Conservation (phyloP, 371 early-diverging fungal genomes). For the Encephalitozoon hellem region DNA sequence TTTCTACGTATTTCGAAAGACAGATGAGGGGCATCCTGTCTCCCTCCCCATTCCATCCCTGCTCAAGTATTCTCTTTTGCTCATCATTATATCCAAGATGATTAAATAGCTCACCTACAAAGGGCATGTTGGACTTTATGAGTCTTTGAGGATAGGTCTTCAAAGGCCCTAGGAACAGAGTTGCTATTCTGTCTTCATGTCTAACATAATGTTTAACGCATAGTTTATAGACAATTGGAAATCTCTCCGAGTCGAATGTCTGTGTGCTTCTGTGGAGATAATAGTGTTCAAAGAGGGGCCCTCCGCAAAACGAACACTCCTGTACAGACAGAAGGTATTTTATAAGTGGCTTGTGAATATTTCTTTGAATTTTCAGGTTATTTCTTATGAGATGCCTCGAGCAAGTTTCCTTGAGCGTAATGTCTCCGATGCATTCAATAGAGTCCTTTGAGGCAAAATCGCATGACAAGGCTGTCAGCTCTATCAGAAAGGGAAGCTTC, state of each 20-base stretch:
- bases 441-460: constrained; percentile 59
- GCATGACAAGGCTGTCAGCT: constrained; percentile 49
- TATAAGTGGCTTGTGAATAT: constrained; percentile 63
- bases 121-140: constrained; percentile 35
- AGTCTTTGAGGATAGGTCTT: constrained; percentile 27
- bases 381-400: constrained; percentile 67
- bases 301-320: constrained; percentile 71
- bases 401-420: constrained; percentile 67
- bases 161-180: constrained; percentile 33
- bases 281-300: constrained; percentile 71
- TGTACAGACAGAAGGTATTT: constrained; percentile 66
- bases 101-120: constrained; percentile 42
- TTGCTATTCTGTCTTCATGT: constrained; percentile 36
- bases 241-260: constrained; percentile 3
- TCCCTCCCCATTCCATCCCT: not conserved
- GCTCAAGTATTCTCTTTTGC: not conserved
- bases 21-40: constrained; percentile 26
- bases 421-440: constrained; percentile 41
- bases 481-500: constrained; percentile 50
- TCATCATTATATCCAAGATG: constrained; percentile 16
- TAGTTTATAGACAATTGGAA: constrained; percentile 47
- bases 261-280: constrained; percentile 29
- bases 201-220: constrained; percentile 50
- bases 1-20: not conserved
- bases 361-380: constrained; percentile 63